A percentile compares a stretch with the other conserved stretches of the same genome.
phyloP scores from a whole-genome alignment of 352 stramenopile species.

The Globisporangium spinosum region DNA sequence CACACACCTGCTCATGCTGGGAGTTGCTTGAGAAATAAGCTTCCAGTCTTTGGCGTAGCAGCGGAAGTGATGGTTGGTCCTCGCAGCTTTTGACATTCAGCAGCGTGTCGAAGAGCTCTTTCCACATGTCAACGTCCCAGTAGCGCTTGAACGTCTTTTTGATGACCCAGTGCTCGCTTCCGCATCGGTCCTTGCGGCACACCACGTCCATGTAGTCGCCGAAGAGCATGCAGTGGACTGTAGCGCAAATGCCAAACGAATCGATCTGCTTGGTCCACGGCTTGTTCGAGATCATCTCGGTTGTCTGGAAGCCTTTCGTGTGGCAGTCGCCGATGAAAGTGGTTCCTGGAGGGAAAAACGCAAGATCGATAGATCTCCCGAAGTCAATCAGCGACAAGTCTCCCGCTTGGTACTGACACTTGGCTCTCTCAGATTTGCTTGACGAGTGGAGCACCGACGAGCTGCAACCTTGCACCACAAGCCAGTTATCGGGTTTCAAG shows the following conservation, averaged over 20 bases:
- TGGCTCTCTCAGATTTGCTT: constrained; percentile 17
- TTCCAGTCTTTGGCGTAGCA: constrained; percentile 46
- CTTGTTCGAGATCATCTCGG: constrained; percentile 75
- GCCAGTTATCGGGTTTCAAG: constrained; percentile 88
- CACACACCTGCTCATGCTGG: constrained; percentile 43
- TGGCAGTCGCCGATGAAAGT: constrained; percentile 76
- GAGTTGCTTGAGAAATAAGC: constrained; percentile 43
- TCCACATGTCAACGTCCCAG: constrained; percentile 76
- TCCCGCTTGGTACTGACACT: constrained; percentile 27
- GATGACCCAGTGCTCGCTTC: constrained; percentile 36
- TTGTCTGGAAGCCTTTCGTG: constrained; percentile 78
- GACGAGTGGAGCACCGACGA: constrained; percentile 9
- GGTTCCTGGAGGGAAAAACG: constrained; percentile 46
- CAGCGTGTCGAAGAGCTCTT: constrained; percentile 58
- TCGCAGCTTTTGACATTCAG: constrained; percentile 70
- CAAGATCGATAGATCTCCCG: constrained; percentile 74
- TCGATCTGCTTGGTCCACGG: constrained; percentile 86
- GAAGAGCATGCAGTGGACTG: constrained; percentile 80
- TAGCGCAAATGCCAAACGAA: constrained; percentile 76
- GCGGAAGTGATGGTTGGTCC: constrained; percentile 55
- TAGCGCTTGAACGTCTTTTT: constrained; percentile 72
- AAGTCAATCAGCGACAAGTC: constrained; percentile 82
- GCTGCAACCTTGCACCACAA: constrained; percentile 39
- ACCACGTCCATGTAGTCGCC: constrained; percentile 82
- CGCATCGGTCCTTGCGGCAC: constrained; percentile 23